Evolutionary conservation across 768 basidiomycete genomes (phyloP).

Genomic region (Kwoniella heveanensis): DNA sequence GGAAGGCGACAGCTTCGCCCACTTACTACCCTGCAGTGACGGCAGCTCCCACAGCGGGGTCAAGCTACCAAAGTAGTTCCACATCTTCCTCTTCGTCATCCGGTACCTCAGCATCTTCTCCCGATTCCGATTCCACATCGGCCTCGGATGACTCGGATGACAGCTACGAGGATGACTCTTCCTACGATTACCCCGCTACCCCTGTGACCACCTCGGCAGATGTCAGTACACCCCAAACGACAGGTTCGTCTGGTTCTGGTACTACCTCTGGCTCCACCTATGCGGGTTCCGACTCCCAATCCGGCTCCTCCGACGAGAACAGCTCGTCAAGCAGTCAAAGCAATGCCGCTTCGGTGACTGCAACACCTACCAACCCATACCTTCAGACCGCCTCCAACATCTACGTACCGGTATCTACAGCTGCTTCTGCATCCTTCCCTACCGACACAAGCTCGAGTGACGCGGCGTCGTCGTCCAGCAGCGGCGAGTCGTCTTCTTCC

Average conservation of each 20-base stretch:
- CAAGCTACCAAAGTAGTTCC: slow-evolving; percentile 6
- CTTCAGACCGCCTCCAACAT: slow-evolving; percentile 18
- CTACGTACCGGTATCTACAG: slow-evolving; percentile 22
- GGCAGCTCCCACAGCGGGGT: slow-evolving; percentile 10
- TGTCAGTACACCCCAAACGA: slow-evolving; percentile 7
- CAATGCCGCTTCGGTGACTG: slow-evolving; percentile 8
- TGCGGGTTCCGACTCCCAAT: slow-evolving; percentile 1
- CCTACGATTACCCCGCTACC: slow-evolving; percentile 8
- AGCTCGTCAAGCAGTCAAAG: not conserved
- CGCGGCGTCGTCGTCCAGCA: slow-evolving; percentile 11
- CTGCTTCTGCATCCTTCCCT: slow-evolving; percentile 1
- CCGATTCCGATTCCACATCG: slow-evolving; percentile 4
- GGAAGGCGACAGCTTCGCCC: slow-evolving; percentile 52
- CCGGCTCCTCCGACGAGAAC: slow-evolving; percentile 1
- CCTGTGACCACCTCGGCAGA: slow-evolving; percentile 22
- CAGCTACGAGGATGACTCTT: slow-evolving; percentile 9
- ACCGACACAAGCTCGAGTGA: slow-evolving; percentile 1
- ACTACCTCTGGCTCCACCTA: slow-evolving; percentile 9
- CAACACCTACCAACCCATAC: slow-evolving; percentile 19
- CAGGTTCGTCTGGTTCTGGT: slow-evolving; percentile 8
- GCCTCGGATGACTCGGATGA: slow-evolving; percentile 5
- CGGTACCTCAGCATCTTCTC: not conserved
- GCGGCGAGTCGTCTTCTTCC: slow-evolving; percentile 15
- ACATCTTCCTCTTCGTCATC: slow-evolving; percentile 10
- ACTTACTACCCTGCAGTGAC: slow-evolving; percentile 21